These are phyloP conservation scores for Calonectria pseudoturangicola DNA, from an alignment of 2,329 filamentous ascomycete genomes.

Conservation along the genomic window DNA sequence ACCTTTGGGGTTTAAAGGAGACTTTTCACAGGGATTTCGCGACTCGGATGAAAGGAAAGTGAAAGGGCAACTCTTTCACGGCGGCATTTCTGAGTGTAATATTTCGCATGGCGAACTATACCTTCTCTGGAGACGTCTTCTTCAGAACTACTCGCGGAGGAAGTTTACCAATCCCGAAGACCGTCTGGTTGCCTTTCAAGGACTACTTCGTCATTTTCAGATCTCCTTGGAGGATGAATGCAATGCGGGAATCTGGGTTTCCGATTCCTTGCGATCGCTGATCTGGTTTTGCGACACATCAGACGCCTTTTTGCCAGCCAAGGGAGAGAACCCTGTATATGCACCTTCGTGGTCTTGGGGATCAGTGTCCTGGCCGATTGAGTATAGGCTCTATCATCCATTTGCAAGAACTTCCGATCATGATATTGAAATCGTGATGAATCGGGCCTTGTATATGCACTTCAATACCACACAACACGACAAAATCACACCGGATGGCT, in stretches of 20 bases:
- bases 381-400: conserved; percentile 1
- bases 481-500: not conserved
- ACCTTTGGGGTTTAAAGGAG: not conserved
- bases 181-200: not conserved
- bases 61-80: not conserved
- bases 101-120: not conserved
- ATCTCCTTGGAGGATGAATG: not conserved
- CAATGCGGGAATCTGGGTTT: not conserved
- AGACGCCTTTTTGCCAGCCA: not conserved
- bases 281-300: not conserved
- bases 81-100: not conserved
- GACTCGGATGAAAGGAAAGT: conserved; percentile 1
- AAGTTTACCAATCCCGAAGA: not conserved
- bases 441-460: not conserved
- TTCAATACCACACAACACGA: not conserved
- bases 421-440: not conserved
- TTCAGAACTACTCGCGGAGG: not conserved
- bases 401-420: not conserved
- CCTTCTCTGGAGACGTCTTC: not conserved
- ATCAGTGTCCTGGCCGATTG: not conserved
- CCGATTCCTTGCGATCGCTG: not conserved
- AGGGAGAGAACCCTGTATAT: not conserved
- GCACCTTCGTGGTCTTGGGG: conserved; percentile 12
- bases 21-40: not conserved
- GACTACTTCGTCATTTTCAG: not conserved